Evolutionary conservation across 2,329 filamentous ascomycete genomes (phyloP), one percentile per base, ranked within the genome.

Genomic region (Phoma herbarum): DNA sequence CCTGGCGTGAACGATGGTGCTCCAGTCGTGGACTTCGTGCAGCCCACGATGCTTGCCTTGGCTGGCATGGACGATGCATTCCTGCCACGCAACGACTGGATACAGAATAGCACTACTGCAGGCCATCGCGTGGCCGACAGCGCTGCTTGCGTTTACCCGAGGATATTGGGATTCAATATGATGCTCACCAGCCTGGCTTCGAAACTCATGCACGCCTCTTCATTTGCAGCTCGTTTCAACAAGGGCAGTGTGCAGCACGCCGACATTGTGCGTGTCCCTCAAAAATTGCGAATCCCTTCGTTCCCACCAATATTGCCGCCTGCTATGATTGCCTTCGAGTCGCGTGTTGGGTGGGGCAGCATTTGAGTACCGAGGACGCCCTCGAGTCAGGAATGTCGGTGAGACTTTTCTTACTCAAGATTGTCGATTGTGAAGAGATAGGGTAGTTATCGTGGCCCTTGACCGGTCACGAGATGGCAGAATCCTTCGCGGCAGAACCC

Each of bases 351-450:
- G 63, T 65, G 66, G 69, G 62, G 68, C 67, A 43, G 46, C 41
- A 37, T 28, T 54, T n/a, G n/a, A 37, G 22, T 45, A 45, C 48
- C 52, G 54, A 56, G 52, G 47, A 49, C 20, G 59, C 39, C 55
- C 58, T 58, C 62, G 66, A 63, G 62, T 64, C 62, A 71, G 61
- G 70, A 74, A 71, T 72, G 70, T 73, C 71, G 71, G 71, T 73
- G 69, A 39, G 35, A 39, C 35, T 39, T 39, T 39, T 39, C 35
- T 39, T 39, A n/a, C 35, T 64, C 60, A 70, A 59, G 69, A 73
- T 69, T 71, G 69, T 73, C 70, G 70, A 70, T 72, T 39, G 67
- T 43, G 31, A 48, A 50, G 47, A 59, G 50, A 59, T 58, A 51
- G 55, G 57, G 42, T 52, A 43, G 29, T 44, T 47, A 61, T 46